phyloP scores from a whole-genome alignment of 73 alveolate genomes.

The Symbiodinium pilosum region DNA sequence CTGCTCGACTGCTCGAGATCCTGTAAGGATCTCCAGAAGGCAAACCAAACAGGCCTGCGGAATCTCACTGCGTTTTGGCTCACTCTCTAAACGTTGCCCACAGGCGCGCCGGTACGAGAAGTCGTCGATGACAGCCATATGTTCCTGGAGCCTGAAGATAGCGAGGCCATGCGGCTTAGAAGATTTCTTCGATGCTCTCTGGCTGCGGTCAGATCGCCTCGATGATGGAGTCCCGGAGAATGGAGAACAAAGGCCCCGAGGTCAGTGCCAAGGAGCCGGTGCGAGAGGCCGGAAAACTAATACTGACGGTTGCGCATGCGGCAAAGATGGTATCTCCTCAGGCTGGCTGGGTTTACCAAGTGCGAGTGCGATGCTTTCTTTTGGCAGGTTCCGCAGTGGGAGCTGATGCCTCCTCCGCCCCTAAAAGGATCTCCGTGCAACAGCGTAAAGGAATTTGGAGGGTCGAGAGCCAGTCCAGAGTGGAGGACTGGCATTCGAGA shows the following conservation, averaged over 20 bases:
- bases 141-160: background rate
- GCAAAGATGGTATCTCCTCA: too few relatives aligned
- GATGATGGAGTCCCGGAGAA: constrained; percentile 1
- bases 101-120: background rate
- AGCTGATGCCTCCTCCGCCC: background rate
- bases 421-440: background rate
- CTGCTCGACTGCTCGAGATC: too few relatives aligned
- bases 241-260: background rate
- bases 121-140: background rate
- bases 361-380: background rate
- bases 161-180: background rate
- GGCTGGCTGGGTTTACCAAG: background rate
- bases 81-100: too few relatives aligned
- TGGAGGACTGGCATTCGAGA: background rate
- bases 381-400: background rate
- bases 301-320: too few relatives aligned
- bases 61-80: background rate
- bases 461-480: background rate
- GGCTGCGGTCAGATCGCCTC: background rate
- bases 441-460: too few relatives aligned
- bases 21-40: background rate
- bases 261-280: background rate
- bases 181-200: too few relatives aligned
- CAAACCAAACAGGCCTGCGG: background rate
- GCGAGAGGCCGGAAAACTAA: background rate